Percentiles rank a stretch among this genome's conserved stretches.
phyloP scores from a whole-genome alignment of 2,329 filamentous ascomycete species.

The Spiromastix sp. region DNA sequence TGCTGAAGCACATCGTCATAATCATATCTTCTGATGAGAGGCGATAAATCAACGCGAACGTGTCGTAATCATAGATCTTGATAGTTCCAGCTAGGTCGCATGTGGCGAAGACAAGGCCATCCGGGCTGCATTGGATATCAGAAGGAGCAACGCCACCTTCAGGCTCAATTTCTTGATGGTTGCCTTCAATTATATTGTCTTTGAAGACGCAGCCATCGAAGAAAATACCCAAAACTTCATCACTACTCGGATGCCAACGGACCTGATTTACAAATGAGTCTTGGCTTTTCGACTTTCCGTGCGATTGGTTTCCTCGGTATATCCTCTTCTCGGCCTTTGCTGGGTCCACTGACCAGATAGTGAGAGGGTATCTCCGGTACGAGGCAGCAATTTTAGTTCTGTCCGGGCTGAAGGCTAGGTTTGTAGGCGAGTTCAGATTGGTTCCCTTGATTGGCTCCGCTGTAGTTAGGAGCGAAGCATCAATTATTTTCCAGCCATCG shows the following conservation, averaged over 20 bases:
- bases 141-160: slow-evolving; percentile 8
- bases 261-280: slow-evolving; percentile 19
- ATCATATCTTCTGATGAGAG: too few species aligned
- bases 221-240: slow-evolving; percentile 21
- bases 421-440: slow-evolving; percentile 6
- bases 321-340: slow-evolving; percentile 2
- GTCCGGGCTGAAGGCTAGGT: slow-evolving; percentile 8
- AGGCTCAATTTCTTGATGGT: slow-evolving; percentile 13
- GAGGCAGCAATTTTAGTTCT: slow-evolving; percentile 10
- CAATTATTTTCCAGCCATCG: slow-evolving; percentile 6
- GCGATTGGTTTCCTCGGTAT: slow-evolving; percentile 1
- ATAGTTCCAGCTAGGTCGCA: too few species aligned
- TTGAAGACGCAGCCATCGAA: slow-evolving; percentile 26
- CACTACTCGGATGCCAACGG: slow-evolving; percentile 9
- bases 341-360: slow-evolving; percentile 10
- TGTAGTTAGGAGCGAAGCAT: slow-evolving; percentile 2
- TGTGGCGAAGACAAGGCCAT: slow-evolving; percentile 16
- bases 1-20: too few species aligned
- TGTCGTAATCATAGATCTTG: too few species aligned
- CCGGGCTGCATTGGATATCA: slow-evolving; percentile 12
- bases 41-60: too few species aligned
- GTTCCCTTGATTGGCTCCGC: slow-evolving; percentile 3
- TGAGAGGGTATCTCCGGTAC: slow-evolving; percentile 11
- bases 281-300: background rate
- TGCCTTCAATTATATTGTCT: slow-evolving; percentile 23